Conservation (phyloP, 2,329 filamentous ascomycete genomes). For the Sporothrix brasiliensis region DNA sequence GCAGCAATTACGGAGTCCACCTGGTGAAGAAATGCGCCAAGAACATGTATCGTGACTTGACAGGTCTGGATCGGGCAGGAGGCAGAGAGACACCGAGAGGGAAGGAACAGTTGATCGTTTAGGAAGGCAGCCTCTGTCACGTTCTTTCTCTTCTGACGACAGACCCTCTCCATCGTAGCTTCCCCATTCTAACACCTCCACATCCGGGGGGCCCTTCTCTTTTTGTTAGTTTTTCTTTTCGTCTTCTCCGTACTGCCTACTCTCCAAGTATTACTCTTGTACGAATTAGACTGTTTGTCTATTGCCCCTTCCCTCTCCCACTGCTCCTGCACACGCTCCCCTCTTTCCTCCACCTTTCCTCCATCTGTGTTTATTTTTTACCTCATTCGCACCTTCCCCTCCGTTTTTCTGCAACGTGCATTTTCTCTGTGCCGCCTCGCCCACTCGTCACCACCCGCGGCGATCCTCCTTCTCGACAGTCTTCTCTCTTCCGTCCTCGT, state of each 20-base stretch:
- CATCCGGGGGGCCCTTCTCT: conserved; percentile 2
- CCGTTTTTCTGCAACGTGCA: background rate
- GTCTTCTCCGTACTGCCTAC: background rate
- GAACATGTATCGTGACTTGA: conserved; percentile 11
- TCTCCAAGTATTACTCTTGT: background rate
- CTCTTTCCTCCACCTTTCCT: conserved; percentile 15
- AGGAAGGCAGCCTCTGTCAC: conserved; percentile 3
- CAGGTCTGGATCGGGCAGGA: conserved; percentile 21
- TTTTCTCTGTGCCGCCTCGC: conserved; percentile 13
- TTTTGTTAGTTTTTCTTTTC: background rate
- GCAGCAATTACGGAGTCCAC: background rate
- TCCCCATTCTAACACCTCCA: conserved; percentile 12
- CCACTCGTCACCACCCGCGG: conserved; percentile 1
- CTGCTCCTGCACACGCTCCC: background rate
- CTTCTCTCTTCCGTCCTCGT: conserved; percentile 33
- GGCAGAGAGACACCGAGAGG: conserved; percentile 8
- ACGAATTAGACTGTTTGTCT: background rate
- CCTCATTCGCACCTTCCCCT: conserved; percentile 21
- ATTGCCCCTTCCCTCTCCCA: conserved; percentile 7
- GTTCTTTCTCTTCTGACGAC: conserved; percentile 2
- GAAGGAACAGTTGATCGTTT: background rate
- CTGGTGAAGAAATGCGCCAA: background rate
- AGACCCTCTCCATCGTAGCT: conserved; percentile 18
- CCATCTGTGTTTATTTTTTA: background rate
- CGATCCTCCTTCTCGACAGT: conserved; percentile 20